Base-by-base conservation (phyloP, 2,329 filamentous ascomycete genomes). In the Xylariaceae sp. region DNA sequence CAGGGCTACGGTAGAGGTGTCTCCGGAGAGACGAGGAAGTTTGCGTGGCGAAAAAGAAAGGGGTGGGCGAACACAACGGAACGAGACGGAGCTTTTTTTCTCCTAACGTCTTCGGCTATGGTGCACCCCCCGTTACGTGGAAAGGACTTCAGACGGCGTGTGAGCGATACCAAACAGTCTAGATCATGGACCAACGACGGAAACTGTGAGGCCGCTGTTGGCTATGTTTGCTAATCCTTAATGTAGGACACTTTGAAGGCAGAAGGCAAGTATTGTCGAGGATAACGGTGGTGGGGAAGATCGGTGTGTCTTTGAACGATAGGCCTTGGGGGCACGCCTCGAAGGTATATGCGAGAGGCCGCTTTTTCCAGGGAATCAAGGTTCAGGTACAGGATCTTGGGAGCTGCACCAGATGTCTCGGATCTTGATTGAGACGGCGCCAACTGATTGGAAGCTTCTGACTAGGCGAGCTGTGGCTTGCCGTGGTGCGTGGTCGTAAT, bases 1-100 rank as follows among this genome's bases (percentile, higher is more conserved):
- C 70, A 74, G 71, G 60, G 66, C 69, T 69, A 67, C 68, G 63
- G 58, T 57, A 56, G 57, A 61, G 48, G 48, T 56, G 63, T 65
- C 67, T 57, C 65, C 56, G 50, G 50, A 59, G 60, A 67, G 52
- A 62, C 57, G 61, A 53, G 46, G 52, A 53, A 40, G 42, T 41
- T 46, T 29, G 43, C 52, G 45, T 32, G 44, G 20, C 40, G 48
- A 46, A 48, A 40, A 41, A 21, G 48, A 51, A 40, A 26, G 26
- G n/a, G 32, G 14, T 7, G 32, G 14, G 14, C 6, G 3, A 7
- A 14, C 3, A 37, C 7, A 12, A 12, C 40, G 46, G 48, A 48
- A 40, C 40, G 23, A 46, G 49, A 40, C 20, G 23, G 12, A 10
- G n/a, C n/a, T n/a, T n/a, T 45, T 40, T 18, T 57, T 32, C 53